A percentile compares a stretch with the other conserved stretches of the same genome.
phyloP scores from a whole-genome alignment of 2,329 filamentous ascomycete species.

The Nakataea oryzae region DNA sequence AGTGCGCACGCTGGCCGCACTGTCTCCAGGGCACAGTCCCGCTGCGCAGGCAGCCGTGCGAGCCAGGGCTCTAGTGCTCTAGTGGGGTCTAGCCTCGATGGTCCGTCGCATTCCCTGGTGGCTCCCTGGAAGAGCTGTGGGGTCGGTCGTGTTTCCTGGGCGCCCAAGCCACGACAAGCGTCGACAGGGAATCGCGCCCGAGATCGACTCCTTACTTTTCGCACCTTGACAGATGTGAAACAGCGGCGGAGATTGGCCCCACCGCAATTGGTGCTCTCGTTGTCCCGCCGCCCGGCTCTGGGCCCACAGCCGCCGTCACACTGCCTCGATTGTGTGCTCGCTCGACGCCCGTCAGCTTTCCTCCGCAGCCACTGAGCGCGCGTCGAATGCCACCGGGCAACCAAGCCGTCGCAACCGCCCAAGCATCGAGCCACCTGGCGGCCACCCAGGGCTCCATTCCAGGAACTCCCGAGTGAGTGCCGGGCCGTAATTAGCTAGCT shows the following conservation, averaged over 20 bases:
- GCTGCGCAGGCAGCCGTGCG: neutral
- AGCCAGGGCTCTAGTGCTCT: neutral
- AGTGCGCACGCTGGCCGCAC: neutral
- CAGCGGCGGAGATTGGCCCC: neutral
- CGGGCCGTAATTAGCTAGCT: no score
- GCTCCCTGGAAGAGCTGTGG: no score
- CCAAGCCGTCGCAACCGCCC: neutral
- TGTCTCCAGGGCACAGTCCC: neutral
- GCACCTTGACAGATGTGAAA: conserved; percentile 1
- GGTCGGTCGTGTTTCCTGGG: neutral
- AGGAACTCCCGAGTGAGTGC: no score
- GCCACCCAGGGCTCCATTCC: no score
- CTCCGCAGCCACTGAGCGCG: no score
- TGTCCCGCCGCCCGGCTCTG: neutral
- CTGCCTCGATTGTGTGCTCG: neutral
- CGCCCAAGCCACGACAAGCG: neutral
- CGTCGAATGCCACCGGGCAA: neutral
- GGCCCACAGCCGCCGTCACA: neutral
- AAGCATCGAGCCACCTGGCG: no score
- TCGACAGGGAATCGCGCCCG: neutral
- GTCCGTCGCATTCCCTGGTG: no score
- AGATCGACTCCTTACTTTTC: conserved; percentile 1
- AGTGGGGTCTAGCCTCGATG: no score
- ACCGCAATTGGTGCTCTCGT: neutral
- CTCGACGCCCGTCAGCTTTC: neutral